phyloP scores from a whole-genome alignment of 1,284 basidiomycete species.

The Trametes polyzona region DNA sequence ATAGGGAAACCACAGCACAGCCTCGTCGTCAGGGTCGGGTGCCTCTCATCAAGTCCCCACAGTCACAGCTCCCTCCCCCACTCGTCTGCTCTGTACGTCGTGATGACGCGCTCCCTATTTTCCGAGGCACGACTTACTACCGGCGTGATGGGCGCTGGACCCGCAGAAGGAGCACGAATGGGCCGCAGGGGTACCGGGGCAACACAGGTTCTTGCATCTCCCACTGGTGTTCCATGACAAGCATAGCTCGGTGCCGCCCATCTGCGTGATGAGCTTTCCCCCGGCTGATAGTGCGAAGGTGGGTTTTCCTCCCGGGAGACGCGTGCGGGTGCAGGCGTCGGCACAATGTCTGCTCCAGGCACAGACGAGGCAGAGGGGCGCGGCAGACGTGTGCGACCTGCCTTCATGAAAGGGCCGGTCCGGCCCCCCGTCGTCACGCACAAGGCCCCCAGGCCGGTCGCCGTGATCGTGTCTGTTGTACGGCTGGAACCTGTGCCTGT shows the following conservation, averaged over 20 bases:
- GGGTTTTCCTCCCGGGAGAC: conserved; percentile 1
- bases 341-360: neutral
- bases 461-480: neutral
- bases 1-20: conserved; percentile 39
- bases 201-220: neutral
- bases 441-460: neutral
- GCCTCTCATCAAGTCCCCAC: conserved; percentile 23
- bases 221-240: conserved; percentile 11
- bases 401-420: neutral
- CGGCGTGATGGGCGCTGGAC: conserved; percentile 11
- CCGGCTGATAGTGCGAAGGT: neutral
- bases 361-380: neutral
- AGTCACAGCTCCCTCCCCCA: conserved; percentile 17
- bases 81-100: conserved; percentile 23
- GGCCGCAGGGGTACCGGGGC: neutral
- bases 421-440: neutral
- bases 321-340: neutral
- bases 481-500: neutral
- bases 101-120: conserved; percentile 8
- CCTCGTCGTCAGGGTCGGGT: conserved; percentile 36
- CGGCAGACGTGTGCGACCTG: neutral
- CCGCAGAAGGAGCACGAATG: conserved; percentile 24
- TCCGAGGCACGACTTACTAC: conserved; percentile 10
- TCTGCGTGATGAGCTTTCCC: neutral
- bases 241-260: conserved; percentile 7